Evolutionary conservation across 169 alveolate species (phyloP).

Genomic region (Miamiensis avidus): DNA sequence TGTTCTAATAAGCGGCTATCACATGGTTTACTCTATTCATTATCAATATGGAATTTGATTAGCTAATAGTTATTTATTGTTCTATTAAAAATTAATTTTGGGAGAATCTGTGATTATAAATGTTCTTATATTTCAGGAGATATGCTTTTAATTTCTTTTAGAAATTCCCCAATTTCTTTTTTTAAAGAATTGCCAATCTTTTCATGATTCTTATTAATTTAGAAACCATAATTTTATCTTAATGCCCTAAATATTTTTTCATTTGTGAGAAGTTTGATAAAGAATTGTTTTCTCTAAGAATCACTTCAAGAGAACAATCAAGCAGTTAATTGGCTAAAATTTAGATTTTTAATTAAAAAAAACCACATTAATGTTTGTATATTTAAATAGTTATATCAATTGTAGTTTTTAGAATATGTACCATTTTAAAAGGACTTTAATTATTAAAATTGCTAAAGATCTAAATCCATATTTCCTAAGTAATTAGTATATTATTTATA

Average conservation of each 20-base stretch:
- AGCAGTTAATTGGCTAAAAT: conserved; percentile 8
- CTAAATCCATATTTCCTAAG: background rate
- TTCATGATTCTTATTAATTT: conserved; percentile 36
- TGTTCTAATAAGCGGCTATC: conserved; percentile 24
- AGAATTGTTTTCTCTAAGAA: conserved; percentile 37
- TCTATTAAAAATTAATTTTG: conserved; percentile 28
- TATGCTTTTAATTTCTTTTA: conserved; percentile 31
- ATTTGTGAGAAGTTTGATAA: conserved; percentile 8
- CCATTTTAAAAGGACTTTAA: too few species aligned
- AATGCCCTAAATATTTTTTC: conserved; percentile 13
- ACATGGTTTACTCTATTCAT: conserved; percentile 1
- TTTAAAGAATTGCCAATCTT: conserved; percentile 22
- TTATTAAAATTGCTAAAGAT: background rate
- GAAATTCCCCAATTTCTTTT: conserved; percentile 4
- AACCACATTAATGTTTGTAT: background rate
- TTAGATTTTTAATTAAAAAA: too few species aligned
- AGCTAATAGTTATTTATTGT: conserved; percentile 37
- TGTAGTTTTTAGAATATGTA: background rate
- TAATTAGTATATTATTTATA: too few species aligned
- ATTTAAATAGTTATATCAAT: background rate
- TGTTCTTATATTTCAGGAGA: conserved; percentile 2
- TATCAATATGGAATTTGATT: conserved; percentile 37
- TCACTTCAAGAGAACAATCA: conserved; percentile 30
- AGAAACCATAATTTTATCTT: conserved; percentile 34
- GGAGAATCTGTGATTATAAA: conserved; percentile 19